These are phyloP conservation scores for Phytophthora colocasiae DNA, from an alignment of 352 stramenopile species.

Conservation along the genomic window DNA sequence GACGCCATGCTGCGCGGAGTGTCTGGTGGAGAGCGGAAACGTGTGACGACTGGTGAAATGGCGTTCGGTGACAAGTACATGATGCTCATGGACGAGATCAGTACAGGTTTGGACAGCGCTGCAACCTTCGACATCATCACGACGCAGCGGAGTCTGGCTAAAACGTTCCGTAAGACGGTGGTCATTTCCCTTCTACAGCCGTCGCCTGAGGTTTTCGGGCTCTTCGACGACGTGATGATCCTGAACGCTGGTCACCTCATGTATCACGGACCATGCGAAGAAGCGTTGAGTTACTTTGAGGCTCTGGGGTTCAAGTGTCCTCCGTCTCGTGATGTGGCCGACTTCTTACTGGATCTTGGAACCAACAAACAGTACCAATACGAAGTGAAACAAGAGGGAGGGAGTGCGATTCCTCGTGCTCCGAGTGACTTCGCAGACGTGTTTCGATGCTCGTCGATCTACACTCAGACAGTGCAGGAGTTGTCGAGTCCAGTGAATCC, in stretches of 20 bases:
- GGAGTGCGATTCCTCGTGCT: constrained; percentile 4
- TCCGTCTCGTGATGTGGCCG: constrained; percentile 75
- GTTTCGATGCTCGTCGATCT: constrained; percentile 44
- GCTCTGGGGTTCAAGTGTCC: constrained; percentile 26
- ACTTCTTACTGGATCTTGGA: constrained; percentile 87
- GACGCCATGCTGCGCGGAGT: constrained; percentile 22
- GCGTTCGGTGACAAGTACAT: constrained; percentile 24
- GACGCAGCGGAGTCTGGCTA: constrained; percentile 50
- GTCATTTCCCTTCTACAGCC: constrained; percentile 64
- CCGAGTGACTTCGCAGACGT: constrained; percentile 40
- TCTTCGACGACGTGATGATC: constrained; percentile 59
- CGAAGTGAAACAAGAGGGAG: constrained; percentile 4
- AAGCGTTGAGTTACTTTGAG: constrained; percentile 20
- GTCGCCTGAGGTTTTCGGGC: constrained; percentile 47
- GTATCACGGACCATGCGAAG: constrained; percentile 48
- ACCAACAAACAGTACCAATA: constrained; percentile 42
- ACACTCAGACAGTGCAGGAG: background rate
- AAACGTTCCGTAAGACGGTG: constrained; percentile 48
- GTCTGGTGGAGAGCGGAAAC: constrained; percentile 22
- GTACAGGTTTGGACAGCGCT: constrained; percentile 90
- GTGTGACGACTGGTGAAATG: constrained; percentile 26
- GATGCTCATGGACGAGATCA: constrained; percentile 91
- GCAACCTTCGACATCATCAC: constrained; percentile 92
- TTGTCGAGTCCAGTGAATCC: background rate
- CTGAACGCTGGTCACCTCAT: constrained; percentile 84